phyloP scores from a whole-genome alignment of 2,329 filamentous ascomycete genomes.

The Aphanocladium album region DNA sequence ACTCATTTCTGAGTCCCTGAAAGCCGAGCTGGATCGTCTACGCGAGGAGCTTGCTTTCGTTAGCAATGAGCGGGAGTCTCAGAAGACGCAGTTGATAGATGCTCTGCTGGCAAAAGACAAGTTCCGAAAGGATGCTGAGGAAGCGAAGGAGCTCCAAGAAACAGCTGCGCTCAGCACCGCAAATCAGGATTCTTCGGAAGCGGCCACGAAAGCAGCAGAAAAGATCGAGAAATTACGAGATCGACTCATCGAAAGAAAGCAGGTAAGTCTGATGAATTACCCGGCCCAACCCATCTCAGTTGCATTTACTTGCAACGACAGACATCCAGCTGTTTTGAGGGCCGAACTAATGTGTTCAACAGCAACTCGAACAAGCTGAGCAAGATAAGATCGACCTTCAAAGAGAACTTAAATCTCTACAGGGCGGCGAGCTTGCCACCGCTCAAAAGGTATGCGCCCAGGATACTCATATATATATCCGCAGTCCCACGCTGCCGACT shows the following conservation, averaged over 20 bases:
- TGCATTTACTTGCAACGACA: neutral
- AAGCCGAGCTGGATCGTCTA: conserved; percentile 51
- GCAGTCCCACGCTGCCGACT: no score
- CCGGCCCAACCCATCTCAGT: neutral
- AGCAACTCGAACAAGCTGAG: conserved; percentile 57
- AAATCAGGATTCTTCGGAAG: conserved; percentile 31
- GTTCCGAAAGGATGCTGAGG: conserved; percentile 50
- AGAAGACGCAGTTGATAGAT: conserved; percentile 56
- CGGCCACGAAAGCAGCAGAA: conserved; percentile 39
- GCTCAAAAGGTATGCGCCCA: conserved; percentile 49
- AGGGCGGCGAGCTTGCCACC: conserved; percentile 43
- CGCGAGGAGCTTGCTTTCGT: conserved; percentile 46
- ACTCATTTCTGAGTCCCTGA: conserved; percentile 53
- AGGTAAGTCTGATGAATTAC: conserved; percentile 42
- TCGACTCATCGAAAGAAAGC: conserved; percentile 51
- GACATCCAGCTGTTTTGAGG: no score
- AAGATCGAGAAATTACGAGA: conserved; percentile 55
- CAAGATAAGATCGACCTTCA: conserved; percentile 53
- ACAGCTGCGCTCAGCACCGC: conserved; percentile 27
- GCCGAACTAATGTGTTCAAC: conserved; percentile 2
- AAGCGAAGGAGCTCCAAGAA: conserved; percentile 38
- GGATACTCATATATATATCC: no score
- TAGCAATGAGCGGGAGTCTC: conserved; percentile 48
- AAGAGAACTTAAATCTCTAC: conserved; percentile 48
- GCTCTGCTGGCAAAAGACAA: conserved; percentile 57